These are phyloP conservation scores for Acer negundo DNA, from an alignment of 345 rosid genomes.

Conservation along the genomic window DNA sequence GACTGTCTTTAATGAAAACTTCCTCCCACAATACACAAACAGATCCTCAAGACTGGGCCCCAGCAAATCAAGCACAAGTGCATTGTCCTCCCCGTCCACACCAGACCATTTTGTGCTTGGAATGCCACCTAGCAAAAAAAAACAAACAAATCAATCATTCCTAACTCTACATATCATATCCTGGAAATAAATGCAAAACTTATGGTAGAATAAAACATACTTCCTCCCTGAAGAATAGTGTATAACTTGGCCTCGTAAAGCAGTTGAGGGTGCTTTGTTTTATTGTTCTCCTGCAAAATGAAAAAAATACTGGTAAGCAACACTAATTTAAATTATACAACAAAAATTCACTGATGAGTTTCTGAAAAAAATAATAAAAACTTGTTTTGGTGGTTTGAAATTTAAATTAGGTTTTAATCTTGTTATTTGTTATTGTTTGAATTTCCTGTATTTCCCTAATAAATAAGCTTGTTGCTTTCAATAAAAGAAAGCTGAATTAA, in stretches of 20 bases:
- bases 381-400: no score
- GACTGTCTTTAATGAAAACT: constrained; percentile 85
- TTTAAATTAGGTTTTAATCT: no score
- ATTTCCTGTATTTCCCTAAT: no score
- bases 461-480: no score
- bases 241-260: constrained; percentile 86
- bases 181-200: background rate
- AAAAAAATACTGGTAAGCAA: background rate
- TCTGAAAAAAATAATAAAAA: no score
- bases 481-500: no score
- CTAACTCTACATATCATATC: background rate
- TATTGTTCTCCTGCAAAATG: constrained; percentile 64
- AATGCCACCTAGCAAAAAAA: constrained; percentile 61
- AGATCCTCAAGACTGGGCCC: constrained; percentile 97
- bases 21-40: constrained; percentile 87
- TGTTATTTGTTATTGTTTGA: no score
- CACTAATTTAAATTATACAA: background rate
- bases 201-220: constrained; percentile 36
- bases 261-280: constrained; percentile 87
- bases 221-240: constrained; percentile 85
- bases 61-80: constrained; percentile 77
- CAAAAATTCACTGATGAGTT: background rate
- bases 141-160: constrained; percentile 2
- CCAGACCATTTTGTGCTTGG: constrained; percentile 87
- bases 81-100: constrained; percentile 74